Base-by-base conservation (phyloP, 78 protist genomes). In the Pigoraptor vietnamica region DNA sequence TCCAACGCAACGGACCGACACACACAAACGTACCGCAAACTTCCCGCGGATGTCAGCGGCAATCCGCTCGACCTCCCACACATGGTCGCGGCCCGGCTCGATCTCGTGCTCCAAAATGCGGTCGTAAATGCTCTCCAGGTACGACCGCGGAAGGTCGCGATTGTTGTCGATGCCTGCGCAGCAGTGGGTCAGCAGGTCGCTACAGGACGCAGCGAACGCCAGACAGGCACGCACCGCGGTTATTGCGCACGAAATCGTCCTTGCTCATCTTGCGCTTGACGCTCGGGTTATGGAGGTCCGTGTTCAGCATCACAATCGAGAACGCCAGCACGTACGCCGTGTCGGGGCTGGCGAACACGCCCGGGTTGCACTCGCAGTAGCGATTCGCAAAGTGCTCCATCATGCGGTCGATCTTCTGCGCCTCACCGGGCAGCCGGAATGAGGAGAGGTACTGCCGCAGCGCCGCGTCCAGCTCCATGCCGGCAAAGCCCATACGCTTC, bases 371-470 rank as follows among this genome's bases (percentile, higher is more conserved):
- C 32, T 56, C n/a, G 81, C 35, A 24, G 81, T 88, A 93, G 19
- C 25, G 39, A 1, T n/a, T 0, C 24, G 93, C 88, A 36, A 84
- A 93, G 81, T 0, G 0, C 38, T 93, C 90, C 92, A 93, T 88
- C n/a, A 93, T 91, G 67, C 95, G 94, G 29, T 93, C 98, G 48
- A 97, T 97, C 92, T 96, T 91, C 91, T 97, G 98, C 10, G 97
- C 93, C n/a, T 92, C 93, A 35, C 99, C 99, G 0, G 96, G 98
- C 23, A 96, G 94, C 19, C 87, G 95, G 82, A 94, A 94, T 1
- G 35, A 0, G 24, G 10, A 19, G 34, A 94, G 86, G 83, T 92
- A 91, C 86, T 0, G 14, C 9, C 97, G 91, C 79, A 96, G 90
- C 81, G 95, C 95, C 25, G 0, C 90, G 37, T 84, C 91, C 40